phyloP scores from a whole-genome alignment of 768 basidiomycete species.

The Myochromella boudieri region DNA sequence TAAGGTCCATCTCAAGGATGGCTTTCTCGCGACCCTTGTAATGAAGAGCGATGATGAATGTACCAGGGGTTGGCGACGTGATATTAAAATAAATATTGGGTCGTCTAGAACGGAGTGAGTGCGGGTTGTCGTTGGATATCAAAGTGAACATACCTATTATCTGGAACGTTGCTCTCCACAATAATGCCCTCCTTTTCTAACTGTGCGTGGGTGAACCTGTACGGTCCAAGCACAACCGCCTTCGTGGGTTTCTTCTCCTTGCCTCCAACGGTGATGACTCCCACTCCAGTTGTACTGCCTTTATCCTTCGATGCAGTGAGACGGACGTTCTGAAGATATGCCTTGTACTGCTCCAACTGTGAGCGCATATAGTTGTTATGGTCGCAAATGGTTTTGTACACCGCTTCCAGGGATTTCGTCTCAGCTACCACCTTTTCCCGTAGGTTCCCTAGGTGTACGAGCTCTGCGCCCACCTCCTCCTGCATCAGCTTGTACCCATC shows the following conservation, averaged over 20 bases:
- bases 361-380: slow-evolving; percentile 97
- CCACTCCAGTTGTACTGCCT: slow-evolving; percentile 83
- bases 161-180: slow-evolving; percentile 98
- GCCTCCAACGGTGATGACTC: slow-evolving; percentile 93
- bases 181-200: slow-evolving; percentile 99
- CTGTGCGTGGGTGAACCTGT: slow-evolving; percentile 97
- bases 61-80: slow-evolving; percentile 95
- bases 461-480: slow-evolving; percentile 94
- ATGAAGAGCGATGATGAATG: slow-evolving; percentile 97
- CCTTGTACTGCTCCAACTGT: slow-evolving; percentile 99
- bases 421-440: slow-evolving; percentile 94
- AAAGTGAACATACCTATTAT: slow-evolving; percentile 72
- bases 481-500: slow-evolving; percentile 96
- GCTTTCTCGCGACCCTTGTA: slow-evolving; percentile 99
- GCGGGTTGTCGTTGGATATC: neutral
- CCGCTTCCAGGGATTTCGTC: slow-evolving; percentile 89
- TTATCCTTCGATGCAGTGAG: slow-evolving; percentile 88
- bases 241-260: slow-evolving; percentile 95
- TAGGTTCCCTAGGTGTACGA: slow-evolving; percentile 93
- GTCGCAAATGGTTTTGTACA: slow-evolving; percentile 99
- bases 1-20: slow-evolving; percentile 98
- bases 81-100: slow-evolving; percentile 99
- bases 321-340: slow-evolving; percentile 96
- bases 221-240: slow-evolving; percentile 87
- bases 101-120: slow-evolving; percentile 50